phyloP scores from a whole-genome alignment of 768 basidiomycete species.

The Sporobolomyces phaffii region DNA sequence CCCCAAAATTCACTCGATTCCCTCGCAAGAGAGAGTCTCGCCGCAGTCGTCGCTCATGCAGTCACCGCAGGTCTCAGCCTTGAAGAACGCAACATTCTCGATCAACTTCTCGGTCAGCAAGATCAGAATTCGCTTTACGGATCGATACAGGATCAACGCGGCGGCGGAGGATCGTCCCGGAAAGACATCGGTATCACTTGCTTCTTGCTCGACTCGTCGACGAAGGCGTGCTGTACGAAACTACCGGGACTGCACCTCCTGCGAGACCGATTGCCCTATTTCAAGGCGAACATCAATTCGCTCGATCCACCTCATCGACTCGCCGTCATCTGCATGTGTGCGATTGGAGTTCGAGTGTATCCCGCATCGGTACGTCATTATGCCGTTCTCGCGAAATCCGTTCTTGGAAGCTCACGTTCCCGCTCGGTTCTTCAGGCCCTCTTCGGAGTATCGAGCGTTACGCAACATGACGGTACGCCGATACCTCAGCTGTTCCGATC shows the following conservation, averaged over 20 bases:
- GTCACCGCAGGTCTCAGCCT: neutral
- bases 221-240: constrained; percentile 16
- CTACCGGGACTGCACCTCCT: constrained; percentile 8
- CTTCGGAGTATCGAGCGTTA: constrained; percentile 13
- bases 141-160: neutral
- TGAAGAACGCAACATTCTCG: neutral
- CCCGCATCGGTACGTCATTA: neutral
- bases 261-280: neutral
- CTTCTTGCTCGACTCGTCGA: constrained; percentile 21
- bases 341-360: constrained; percentile 2
- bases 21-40: neutral
- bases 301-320: constrained; percentile 17
- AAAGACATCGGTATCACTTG: constrained; percentile 1
- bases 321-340: constrained; percentile 12
- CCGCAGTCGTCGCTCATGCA: neutral
- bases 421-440: neutral
- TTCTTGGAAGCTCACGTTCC: neutral
- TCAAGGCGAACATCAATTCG: neutral
- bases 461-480: neutral
- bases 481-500: neutral
- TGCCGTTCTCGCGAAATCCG: too few species aligned
- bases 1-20: neutral
- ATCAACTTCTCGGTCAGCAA: neutral
- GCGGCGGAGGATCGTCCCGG: neutral
- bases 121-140: neutral